These are phyloP conservation scores for Phytophthora palmivora DNA, from an alignment of 352 stramenopile genomes.

Conservation along the genomic window DNA sequence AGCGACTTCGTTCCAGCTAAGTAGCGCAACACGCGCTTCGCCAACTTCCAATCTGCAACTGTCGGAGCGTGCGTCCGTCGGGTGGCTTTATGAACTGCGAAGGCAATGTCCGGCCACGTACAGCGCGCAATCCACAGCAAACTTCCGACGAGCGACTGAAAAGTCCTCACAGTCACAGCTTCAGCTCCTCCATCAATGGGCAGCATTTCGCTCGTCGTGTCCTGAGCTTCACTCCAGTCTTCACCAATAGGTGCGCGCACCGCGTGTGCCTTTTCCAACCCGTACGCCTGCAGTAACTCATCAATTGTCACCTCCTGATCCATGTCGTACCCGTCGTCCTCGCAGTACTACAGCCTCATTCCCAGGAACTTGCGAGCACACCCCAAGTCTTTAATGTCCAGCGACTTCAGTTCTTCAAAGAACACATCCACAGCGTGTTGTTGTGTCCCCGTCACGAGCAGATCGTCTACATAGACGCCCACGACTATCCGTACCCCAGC, in stretches of 20 bases:
- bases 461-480: background rate
- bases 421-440: background rate
- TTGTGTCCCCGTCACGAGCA: background rate
- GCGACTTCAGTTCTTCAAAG: background rate
- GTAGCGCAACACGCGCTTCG: too few species aligned
- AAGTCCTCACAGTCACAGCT: background rate
- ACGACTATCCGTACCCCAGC: background rate
- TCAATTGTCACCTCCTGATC: background rate
- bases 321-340: background rate
- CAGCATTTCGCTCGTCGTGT: background rate
- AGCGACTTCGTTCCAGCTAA: too few species aligned
- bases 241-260: background rate
- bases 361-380: constrained; percentile 1
- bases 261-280: background rate
- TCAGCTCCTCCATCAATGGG: background rate
- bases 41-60: too few species aligned
- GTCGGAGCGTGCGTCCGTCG: background rate
- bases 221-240: background rate
- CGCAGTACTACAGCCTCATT: background rate
- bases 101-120: background rate
- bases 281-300: background rate
- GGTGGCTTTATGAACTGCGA: background rate
- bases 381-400: too few species aligned
- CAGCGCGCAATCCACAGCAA: background rate
- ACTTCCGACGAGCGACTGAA: constrained; percentile 1